phyloP scores from a whole-genome alignment of 345 rosid genomes.

The Melaleuca alternifolia region DNA sequence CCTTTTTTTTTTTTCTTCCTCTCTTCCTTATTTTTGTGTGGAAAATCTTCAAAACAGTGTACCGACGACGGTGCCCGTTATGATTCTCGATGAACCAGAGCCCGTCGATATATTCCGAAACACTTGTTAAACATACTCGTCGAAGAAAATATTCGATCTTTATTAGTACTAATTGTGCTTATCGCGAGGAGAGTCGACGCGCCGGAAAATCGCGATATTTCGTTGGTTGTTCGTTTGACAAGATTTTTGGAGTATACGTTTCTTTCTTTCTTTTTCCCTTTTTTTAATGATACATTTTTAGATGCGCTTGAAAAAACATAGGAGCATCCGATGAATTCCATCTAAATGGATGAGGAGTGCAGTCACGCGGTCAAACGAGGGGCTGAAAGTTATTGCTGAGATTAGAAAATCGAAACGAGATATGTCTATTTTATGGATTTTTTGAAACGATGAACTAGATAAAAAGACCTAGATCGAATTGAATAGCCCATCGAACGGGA shows the following conservation, averaged over 20 bases:
- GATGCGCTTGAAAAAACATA: background rate
- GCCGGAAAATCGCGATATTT: no score
- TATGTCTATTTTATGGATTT: background rate
- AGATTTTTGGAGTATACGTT: no score
- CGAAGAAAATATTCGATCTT: background rate
- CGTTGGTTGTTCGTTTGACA: no score
- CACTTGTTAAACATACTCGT: background rate
- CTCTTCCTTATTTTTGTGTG: background rate
- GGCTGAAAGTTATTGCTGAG: fast-evolving
- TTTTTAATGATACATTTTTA: fast-evolving
- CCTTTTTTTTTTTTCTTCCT: background rate
- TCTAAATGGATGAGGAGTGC: background rate
- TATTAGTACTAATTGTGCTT: no score
- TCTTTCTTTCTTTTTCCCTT: no score
- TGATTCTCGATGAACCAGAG: no score
- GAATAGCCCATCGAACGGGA: background rate
- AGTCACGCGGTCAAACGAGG: fast-evolving
- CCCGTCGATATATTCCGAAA: no score
- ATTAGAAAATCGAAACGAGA: background rate
- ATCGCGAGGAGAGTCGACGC: no score
- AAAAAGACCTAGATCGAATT: background rate
- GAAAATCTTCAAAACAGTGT: background rate
- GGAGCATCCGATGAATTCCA: background rate
- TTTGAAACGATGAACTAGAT: background rate
- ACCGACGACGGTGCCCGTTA: no score